A percentile compares a stretch with the other conserved stretches of the same genome.
Evolutionary conservation across 1,284 basidiomycete species (phyloP).

Genomic region (Rhodotorula mucilaginosa): DNA sequence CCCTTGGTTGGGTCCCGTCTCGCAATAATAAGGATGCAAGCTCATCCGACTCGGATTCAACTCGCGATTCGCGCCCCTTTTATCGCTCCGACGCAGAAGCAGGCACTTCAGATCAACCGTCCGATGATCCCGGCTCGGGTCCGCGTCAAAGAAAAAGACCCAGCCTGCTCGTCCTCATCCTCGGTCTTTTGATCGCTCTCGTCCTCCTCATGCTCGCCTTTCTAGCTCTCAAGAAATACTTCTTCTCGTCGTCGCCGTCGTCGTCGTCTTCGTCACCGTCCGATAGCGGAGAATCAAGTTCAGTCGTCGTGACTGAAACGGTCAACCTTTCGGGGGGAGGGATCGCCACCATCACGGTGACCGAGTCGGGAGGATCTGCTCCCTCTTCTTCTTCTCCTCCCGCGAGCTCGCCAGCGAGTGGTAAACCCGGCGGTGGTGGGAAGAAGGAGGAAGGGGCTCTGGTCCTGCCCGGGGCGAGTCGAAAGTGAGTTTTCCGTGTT

Average conservation of each 20-base stretch:
- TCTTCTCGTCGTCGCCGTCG: neutral
- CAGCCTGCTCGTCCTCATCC: conserved; percentile 8
- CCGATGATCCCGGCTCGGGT: neutral
- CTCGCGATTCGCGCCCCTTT: neutral
- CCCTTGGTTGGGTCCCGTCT: too few relatives aligned
- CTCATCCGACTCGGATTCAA: neutral
- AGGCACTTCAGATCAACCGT: neutral
- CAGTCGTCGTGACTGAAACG: conserved; percentile 5
- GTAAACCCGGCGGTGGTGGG: neutral
- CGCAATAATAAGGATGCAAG: too few relatives aligned
- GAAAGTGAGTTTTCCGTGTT: neutral
- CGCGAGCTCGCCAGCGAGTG: neutral
- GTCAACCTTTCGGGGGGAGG: conserved; percentile 5
- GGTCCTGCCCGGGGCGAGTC: neutral
- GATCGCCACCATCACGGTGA: conserved; percentile 3
- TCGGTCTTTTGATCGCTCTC: conserved; percentile 15
- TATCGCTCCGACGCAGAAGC: neutral
- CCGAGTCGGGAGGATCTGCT: neutral
- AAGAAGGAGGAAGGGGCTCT: neutral
- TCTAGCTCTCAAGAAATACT: conserved; percentile 2
- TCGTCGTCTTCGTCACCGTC: too few relatives aligned
- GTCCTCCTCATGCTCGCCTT: conserved; percentile 16
- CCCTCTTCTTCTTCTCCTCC: neutral
- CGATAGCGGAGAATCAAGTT: neutral
- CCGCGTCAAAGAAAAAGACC: neutral